Evolutionary conservation across 139 green algal species (phyloP).

Genomic region (Coccomyxa sp.): DNA sequence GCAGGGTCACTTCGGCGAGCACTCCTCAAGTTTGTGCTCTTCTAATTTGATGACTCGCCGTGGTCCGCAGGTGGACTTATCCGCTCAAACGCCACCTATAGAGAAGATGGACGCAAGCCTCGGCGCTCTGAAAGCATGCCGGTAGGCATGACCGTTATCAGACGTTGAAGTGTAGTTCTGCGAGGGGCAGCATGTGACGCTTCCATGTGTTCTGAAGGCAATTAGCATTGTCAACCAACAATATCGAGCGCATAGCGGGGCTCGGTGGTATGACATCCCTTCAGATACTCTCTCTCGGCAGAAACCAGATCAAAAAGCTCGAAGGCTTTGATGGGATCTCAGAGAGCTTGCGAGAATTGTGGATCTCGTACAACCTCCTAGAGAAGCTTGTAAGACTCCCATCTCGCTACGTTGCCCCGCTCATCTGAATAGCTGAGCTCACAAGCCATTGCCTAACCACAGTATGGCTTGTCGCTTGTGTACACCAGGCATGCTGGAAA

Average conservation of each 20-base stretch:
- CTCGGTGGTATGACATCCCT: slow-evolving; percentile 77
- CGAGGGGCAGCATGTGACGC: not conserved
- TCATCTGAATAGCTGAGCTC: not conserved
- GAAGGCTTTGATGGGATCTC: slow-evolving; percentile 87
- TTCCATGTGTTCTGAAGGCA: slow-evolving; percentile 58
- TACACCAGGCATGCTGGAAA: not conserved
- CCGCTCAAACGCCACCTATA: slow-evolving; percentile 74
- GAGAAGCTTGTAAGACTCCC: slow-evolving; percentile 63
- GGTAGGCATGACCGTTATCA: slow-evolving; percentile 29
- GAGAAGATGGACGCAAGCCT: slow-evolving; percentile 91
- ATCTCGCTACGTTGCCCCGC: not conserved
- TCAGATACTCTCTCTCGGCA: slow-evolving; percentile 76
- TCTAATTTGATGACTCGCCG: no score
- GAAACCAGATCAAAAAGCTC: slow-evolving; percentile 94
- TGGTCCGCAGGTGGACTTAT: slow-evolving; percentile 70
- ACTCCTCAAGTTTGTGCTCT: no score
- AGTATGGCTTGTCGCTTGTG: not conserved
- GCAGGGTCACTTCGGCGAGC: not conserved
- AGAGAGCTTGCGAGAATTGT: slow-evolving; percentile 88
- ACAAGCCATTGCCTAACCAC: not conserved
- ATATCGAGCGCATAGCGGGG: slow-evolving; percentile 89
- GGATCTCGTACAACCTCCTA: slow-evolving; percentile 93
- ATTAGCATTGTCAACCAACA: slow-evolving; percentile 91
- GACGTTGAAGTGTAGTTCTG: not conserved
- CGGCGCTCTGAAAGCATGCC: slow-evolving; percentile 77